These are phyloP conservation scores for Cutaneotrichosporon cutaneum DNA, from an alignment of 1,284 basidiomycete species.

Conservation along the genomic window DNA sequence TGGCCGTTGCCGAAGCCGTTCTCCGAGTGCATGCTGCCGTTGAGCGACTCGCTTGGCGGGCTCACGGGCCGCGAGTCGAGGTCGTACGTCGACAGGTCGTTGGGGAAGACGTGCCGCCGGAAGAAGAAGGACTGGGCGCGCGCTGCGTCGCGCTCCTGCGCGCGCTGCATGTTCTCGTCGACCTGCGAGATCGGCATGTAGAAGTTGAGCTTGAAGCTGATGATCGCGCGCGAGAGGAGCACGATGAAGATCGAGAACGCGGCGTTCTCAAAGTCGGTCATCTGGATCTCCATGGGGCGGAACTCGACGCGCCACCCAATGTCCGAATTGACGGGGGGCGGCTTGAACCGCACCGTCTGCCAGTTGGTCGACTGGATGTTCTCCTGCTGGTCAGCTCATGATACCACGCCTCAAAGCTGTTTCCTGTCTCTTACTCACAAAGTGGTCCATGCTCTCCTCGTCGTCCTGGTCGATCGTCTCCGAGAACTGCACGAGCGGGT, in stretches of 20 bases:
- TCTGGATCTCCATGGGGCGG: conserved; percentile 97
- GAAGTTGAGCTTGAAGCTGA: conserved; percentile 87
- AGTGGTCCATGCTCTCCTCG: conserved; percentile 82
- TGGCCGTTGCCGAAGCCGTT: not conserved
- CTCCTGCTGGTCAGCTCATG: no score
- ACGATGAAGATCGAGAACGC: conserved; percentile 94
- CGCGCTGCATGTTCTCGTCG: conserved; percentile 92
- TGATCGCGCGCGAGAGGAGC: conserved; percentile 87
- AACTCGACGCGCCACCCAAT: conserved; percentile 99
- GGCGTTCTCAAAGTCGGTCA: conserved; percentile 99
- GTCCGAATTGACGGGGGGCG: conserved; percentile 82
- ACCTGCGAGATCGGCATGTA: conserved; percentile 99
- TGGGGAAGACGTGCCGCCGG: conserved; percentile 79
- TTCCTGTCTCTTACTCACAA: no score
- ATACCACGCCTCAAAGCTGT: no score
- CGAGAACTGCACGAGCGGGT: conserved; percentile 92
- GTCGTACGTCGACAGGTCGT: conserved; percentile 46
- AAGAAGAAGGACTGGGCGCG: conserved; percentile 79
- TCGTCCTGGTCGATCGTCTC: conserved; percentile 95
- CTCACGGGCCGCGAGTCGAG: conserved; percentile 43
- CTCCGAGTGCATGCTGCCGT: conserved; percentile 8
- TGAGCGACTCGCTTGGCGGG: conserved; percentile 25
- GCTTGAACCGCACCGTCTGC: conserved; percentile 99
- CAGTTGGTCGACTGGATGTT: conserved; percentile 99
- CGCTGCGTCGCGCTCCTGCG: conserved; percentile 80